Conservation (phyloP, 805 yeast species). For the Kodamaea kakaduensis region DNA sequence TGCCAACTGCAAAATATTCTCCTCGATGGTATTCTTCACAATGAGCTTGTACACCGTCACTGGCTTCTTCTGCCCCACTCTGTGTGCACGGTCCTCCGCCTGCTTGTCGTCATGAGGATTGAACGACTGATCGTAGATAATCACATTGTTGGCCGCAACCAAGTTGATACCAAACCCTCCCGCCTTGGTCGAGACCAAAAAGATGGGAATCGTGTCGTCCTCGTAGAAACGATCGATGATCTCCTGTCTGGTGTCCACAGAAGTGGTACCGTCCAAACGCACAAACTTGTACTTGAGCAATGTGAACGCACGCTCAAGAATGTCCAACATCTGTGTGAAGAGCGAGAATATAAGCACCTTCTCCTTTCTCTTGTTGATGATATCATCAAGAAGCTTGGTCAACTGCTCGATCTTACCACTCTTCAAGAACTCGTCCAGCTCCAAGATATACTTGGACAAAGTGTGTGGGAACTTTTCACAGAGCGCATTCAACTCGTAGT, state of each 20-base stretch:
- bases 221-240: conserved; percentile 86
- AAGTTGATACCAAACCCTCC: conserved; percentile 98
- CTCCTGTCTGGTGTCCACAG: conserved; percentile 90
- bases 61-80: conserved; percentile 89
- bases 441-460: conserved; percentile 49
- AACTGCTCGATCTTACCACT: conserved; percentile 74
- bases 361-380: conserved; percentile 53
- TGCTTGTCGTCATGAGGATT: conserved; percentile 98
- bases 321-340: conserved; percentile 89
- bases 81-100: conserved; percentile 97
- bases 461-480: conserved; percentile 73
- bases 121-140: conserved; percentile 89
- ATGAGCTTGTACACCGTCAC: conserved; percentile 78
- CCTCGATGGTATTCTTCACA: conserved; percentile 76
- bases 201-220: conserved; percentile 76
- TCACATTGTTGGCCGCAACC: conserved; percentile 90
- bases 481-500: conserved; percentile 75
- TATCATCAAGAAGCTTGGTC: conserved; percentile 51
- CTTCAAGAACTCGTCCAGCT: conserved; percentile 50
- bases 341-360: conserved; percentile 83
- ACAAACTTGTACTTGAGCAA: conserved; percentile 64
- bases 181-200: conserved; percentile 88
- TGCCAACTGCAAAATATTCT: conserved; percentile 80
- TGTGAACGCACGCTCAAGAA: conserved; percentile 72
- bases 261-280: conserved; percentile 89